Conservation (phyloP, 345 rosid species). For the Litchi chinensis region DNA sequence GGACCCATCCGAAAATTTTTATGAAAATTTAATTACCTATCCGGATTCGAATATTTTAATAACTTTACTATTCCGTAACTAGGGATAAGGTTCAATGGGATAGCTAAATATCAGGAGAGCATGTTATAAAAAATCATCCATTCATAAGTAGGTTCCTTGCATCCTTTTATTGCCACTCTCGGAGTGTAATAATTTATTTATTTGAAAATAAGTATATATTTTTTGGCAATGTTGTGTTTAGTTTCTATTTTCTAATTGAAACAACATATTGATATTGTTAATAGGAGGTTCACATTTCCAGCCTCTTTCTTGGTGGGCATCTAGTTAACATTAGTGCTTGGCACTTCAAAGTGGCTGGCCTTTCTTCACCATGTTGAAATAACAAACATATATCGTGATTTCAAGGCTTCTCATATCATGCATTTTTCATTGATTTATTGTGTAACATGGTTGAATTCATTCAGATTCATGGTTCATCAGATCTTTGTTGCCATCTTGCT, state of each 20-base stretch:
- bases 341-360: slow-evolving; percentile 94
- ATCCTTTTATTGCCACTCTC: slow-evolving; percentile 9
- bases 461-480: slow-evolving; percentile 23
- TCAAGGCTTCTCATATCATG: slow-evolving; percentile 88
- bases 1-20: no score
- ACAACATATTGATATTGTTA: not conserved
- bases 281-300: slow-evolving; percentile 86
- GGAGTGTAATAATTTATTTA: not conserved
- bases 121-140: no score
- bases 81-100: no score
- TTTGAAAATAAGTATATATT: not conserved
- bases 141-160: slow-evolving; percentile 58
- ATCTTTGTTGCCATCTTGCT: slow-evolving; percentile 20
- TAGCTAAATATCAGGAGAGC: no score
- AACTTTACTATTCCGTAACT: no score
- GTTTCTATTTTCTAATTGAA: slow-evolving; percentile 1
- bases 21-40: no score
- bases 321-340: slow-evolving; percentile 77
- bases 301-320: slow-evolving; percentile 80
- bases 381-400: slow-evolving; percentile 90
- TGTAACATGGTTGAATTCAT: slow-evolving; percentile 11
- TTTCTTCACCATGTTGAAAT: slow-evolving; percentile 87
- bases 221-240: not conserved
- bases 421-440: slow-evolving; percentile 1
- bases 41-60: no score